phyloP scores from a whole-genome alignment of 805 yeast genomes.

The Candida alai region DNA sequence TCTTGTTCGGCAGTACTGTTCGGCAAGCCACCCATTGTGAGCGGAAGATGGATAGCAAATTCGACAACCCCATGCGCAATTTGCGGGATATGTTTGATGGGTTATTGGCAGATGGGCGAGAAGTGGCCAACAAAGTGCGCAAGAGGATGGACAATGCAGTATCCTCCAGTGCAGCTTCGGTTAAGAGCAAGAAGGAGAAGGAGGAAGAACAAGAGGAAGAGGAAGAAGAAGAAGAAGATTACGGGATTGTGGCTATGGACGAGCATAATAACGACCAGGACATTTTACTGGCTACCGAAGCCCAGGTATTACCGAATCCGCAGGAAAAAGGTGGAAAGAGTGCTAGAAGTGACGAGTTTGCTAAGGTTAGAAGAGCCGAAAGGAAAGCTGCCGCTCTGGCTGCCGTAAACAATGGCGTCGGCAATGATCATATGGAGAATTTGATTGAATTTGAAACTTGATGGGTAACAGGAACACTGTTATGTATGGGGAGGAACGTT shows the following conservation, averaged over 20 bases:
- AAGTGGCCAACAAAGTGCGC: conserved; percentile 86
- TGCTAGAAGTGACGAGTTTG: conserved; percentile 16
- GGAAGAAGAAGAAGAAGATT: conserved; percentile 48
- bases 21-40: conserved; percentile 65
- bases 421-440: conserved; percentile 14
- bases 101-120: conserved; percentile 84
- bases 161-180: conserved; percentile 20
- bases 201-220: conserved; percentile 30
- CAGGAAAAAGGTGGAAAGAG: conserved; percentile 3
- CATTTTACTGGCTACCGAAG: conserved; percentile 47
- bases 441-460: conserved; percentile 45
- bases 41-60: conserved; percentile 45
- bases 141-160: conserved; percentile 79
- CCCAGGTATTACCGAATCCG: conserved; percentile 29
- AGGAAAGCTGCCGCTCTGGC: conserved; percentile 3
- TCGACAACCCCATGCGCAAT: conserved; percentile 47
- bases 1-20: conserved; percentile 69
- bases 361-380: conserved; percentile 24
- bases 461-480: no score
- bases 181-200: conserved; percentile 18
- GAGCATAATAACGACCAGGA: conserved; percentile 47
- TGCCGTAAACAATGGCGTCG: background rate
- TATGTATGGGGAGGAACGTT: no score
- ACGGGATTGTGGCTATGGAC: conserved; percentile 35
- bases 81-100: conserved; percentile 88